Base-by-base conservation (phyloP, 805 yeast species). In the Myxozyma mucilagina region DNA sequence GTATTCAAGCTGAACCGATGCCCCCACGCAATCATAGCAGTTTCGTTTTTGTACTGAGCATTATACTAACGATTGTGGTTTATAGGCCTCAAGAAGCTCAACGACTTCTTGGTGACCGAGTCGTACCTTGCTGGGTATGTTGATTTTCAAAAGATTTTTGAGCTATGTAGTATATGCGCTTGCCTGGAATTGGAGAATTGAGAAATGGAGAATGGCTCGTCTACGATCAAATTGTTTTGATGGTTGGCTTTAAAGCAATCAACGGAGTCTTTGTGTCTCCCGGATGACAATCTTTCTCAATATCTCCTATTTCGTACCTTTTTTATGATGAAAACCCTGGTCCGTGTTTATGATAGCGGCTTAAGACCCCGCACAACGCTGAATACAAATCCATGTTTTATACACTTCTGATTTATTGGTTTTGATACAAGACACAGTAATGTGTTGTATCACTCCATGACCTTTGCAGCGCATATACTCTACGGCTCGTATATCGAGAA, bases 301-400 rank as follows among this genome's bases (percentile, higher is more conserved):
- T 24, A 29, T 18, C 10, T 32, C 31, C n/a, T 29, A 45, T n/a
- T 3, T 29, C n/a, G 24, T 24, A 24, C 29, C 32, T 47, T 31
- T 53, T 11, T 34, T 44, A 66, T 67, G 70, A 67, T 87, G 91
- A 87, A 79, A 80, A 74, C 75, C 72, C 87, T 89, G 96, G 96
- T 89, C 96, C 96, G 92, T 89, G 96, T 89, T 89, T 87, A 87
- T 84, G 96, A 90, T 89, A 91, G 67, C 86, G 96, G 90, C 80
- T 84, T 88, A 68, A 88, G 93, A 87, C 96, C 96, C 84, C 92
- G 87, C 89, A 86, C 85, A 49, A 31, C 63, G 72, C 86, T 90
- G 96, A 89, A 92, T 88, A 89, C 85, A 87, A 78, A 80, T 70
- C 78, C 76, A 76, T 56, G 71, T 71, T 72, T 73, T 73, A 78